Evolutionary conservation across 2,329 filamentous ascomycete genomes (phyloP).

Genomic region (Aotearoamyces nothofagi): DNA sequence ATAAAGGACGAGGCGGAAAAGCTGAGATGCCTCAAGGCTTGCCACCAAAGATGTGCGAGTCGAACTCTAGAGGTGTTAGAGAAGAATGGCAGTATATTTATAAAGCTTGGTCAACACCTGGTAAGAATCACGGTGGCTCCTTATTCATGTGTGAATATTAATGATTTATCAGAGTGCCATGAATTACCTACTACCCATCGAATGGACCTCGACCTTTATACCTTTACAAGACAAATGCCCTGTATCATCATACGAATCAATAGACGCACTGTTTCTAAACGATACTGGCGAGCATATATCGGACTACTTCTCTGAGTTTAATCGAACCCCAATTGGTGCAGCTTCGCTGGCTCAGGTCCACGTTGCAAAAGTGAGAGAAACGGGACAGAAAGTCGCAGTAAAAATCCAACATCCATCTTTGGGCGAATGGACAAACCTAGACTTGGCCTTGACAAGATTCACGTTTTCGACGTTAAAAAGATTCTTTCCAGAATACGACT

Average conservation of each 20-base stretch:
- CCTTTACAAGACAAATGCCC: slow-evolving; percentile 93
- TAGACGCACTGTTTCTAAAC: slow-evolving; percentile 69
- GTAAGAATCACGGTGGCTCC: slow-evolving; percentile 23
- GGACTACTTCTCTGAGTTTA: slow-evolving; percentile 79
- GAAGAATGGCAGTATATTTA: slow-evolving; percentile 95
- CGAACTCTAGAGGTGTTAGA: slow-evolving; percentile 78
- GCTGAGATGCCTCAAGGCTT: slow-evolving; percentile 57
- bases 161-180: slow-evolving; percentile 56
- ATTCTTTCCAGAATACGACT: slow-evolving; percentile 94
- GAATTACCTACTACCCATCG: slow-evolving; percentile 80
- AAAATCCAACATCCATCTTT: slow-evolving; percentile 90
- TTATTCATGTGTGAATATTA: slow-evolving; percentile 7
- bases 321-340: slow-evolving; percentile 67
- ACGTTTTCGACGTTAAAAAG: slow-evolving; percentile 81
- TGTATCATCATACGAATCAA: slow-evolving; percentile 75
- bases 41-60: slow-evolving; percentile 84
- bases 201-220: slow-evolving; percentile 94
- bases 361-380: slow-evolving; percentile 67
- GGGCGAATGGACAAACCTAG: slow-evolving; percentile 79
- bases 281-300: slow-evolving; percentile 70
- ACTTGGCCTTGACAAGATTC: slow-evolving; percentile 72
- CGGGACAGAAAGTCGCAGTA: slow-evolving; percentile 77
- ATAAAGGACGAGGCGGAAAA: slow-evolving; percentile 47
- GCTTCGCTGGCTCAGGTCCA: slow-evolving; percentile 94
- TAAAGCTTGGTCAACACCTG: slow-evolving; percentile 92